Base-by-base conservation (phyloP, 495 filamentous ascomycete genomes). In the Podospora conica region DNA sequence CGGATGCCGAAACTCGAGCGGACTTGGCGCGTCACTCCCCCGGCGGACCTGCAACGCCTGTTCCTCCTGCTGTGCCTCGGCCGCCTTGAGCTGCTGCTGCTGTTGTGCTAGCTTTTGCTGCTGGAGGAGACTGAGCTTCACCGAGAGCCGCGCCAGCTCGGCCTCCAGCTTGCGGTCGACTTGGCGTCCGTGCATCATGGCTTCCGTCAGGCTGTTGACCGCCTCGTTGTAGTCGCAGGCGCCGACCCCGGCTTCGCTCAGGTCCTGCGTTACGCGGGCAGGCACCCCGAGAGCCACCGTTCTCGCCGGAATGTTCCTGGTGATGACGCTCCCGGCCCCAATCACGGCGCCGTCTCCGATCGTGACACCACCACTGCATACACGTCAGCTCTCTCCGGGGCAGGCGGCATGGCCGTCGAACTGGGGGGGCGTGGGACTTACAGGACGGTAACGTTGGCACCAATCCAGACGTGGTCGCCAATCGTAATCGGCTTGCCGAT, bases 371-470 rank as follows among this genome's bases (percentile, higher is more conserved):
- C 70, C 73, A 55, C 75, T 77, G 67, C 18, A 23, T 0, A 21
- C 23, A 8, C n/a, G 54, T 58, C 10, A 54, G 40, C 21, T 21
- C 22, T 33, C 20, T 12, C 15, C 0, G 15, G 11, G 9, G 3
- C 6, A 21, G n/a, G 15, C n/a, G 10, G 24, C 10, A 56, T 28
- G 15, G 15, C 20, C 6, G 15, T 28, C 18, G 9, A 20, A 28
- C 9, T 25, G 23, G 53, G 24, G 29, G 12, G 24, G 20, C 1
- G 58, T 20, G 25, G 15, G 10, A 71, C 75, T 72, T 23, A 76
- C 75, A 77, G 53, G 23, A 77, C 70, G 18, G 74, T 78, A 40
- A 70, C 78, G 68, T 90, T 90, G 20, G 89, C 89, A 21, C 93
- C 94, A 23, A 82, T 71, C 70, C 70, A 77, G 10, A 76, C 75